Evolutionary conservation across 1,284 basidiomycete species (phyloP).

Genomic region (Anthracocystis setariae): DNA sequence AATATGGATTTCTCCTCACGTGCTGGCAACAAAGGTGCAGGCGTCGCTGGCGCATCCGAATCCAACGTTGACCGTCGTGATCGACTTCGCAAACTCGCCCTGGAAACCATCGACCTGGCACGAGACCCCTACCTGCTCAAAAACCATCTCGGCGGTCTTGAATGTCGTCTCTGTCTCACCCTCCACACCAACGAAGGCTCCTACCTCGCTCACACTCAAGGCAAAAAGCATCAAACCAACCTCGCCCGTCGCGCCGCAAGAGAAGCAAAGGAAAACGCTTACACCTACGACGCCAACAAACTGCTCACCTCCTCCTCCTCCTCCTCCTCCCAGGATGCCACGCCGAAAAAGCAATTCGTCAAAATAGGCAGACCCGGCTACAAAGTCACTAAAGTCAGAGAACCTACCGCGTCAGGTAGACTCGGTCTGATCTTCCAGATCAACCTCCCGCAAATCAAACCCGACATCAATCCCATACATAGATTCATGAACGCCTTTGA

Average conservation of each 20-base stretch:
- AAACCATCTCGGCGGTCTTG: constrained; percentile 94
- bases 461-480: constrained; percentile 82
- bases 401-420: constrained; percentile 70
- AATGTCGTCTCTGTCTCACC: constrained; percentile 96
- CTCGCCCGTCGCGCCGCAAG: constrained; percentile 92
- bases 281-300: constrained; percentile 66
- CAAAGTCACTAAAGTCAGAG: constrained; percentile 87
- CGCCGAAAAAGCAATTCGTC: constrained; percentile 74
- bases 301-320: constrained; percentile 73
- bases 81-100: constrained; percentile 86
- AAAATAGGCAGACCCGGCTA: constrained; percentile 98
- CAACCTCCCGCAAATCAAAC: constrained; percentile 87
- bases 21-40: constrained; percentile 68
- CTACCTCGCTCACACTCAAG: constrained; percentile 98
- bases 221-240: constrained; percentile 99
- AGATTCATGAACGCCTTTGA: constrained; percentile 99
- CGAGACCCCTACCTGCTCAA: constrained; percentile 97
- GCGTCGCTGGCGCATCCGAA: constrained; percentile 81
- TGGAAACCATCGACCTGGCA: constrained; percentile 64
- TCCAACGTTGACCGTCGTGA: constrained; percentile 95
- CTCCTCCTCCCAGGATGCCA: too few species aligned
- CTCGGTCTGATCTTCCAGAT: constrained; percentile 94
- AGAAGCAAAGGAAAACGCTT: constrained; percentile 82
- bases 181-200: constrained; percentile 99
- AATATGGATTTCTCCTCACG: constrained; percentile 66